Conservation (phyloP, 2,329 filamentous ascomycete species). For the Coniochaeta sp. region DNA sequence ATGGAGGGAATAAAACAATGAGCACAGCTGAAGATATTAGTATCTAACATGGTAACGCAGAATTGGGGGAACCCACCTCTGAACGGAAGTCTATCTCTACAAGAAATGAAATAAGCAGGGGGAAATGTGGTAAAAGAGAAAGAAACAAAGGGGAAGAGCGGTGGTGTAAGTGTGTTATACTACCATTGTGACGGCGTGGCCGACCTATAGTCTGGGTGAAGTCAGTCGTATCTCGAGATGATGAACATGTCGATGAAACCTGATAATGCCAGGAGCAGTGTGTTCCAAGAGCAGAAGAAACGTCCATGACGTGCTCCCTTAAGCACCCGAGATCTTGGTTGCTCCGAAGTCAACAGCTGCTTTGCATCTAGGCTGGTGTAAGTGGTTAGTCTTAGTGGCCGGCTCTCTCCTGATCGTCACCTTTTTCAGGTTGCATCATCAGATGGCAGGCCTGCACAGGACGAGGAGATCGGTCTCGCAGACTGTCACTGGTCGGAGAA, state of each 20-base stretch:
- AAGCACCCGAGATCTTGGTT: neutral
- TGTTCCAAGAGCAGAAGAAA: neutral
- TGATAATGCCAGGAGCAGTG: neutral
- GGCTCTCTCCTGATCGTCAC: conserved; percentile 1
- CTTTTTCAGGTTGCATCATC: neutral
- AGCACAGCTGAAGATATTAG: conserved; percentile 12
- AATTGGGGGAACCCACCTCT: neutral
- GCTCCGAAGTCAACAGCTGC: neutral
- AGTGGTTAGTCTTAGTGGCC: neutral
- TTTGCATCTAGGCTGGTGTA: neutral
- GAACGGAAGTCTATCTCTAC: conserved; percentile 1
- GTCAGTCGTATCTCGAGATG: neutral
- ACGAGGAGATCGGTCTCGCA: neutral
- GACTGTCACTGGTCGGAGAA: neutral
- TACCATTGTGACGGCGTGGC: neutral
- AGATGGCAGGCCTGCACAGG: neutral
- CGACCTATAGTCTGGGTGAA: neutral
- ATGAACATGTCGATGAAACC: conserved; percentile 1
- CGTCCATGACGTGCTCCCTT: neutral
- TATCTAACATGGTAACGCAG: too few species aligned
- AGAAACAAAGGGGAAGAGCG: neutral
- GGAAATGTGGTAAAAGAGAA: neutral
- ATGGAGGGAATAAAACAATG: conserved; percentile 1
- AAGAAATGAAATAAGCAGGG: neutral
- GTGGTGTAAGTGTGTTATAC: conserved; percentile 7